phyloP scores from a whole-genome alignment of 306 rosid species.

The Urtica urens region DNA sequence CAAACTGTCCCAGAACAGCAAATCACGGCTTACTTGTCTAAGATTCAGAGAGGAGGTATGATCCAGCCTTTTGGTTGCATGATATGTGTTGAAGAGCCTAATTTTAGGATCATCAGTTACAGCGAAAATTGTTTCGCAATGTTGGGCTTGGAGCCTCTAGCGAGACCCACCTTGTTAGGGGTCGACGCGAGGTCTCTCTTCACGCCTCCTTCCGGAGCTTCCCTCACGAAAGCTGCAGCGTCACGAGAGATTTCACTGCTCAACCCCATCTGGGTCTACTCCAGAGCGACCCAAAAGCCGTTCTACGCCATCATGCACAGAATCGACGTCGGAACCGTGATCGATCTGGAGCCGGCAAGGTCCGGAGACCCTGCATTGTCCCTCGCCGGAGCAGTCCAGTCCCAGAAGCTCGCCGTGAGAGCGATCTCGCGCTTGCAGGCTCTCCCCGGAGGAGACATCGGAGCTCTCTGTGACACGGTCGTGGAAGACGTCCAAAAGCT shows the following conservation, averaged over 20 bases:
- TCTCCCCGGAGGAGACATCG: conserved; percentile 61
- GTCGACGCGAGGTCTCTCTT: conserved; percentile 52
- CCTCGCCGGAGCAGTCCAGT: conserved; percentile 68
- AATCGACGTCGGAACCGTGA: conserved; percentile 69
- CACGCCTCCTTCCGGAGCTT: conserved; percentile 50
- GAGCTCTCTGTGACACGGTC: conserved; percentile 50
- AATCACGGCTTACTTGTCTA: conserved; percentile 40
- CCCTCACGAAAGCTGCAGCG: conserved; percentile 42
- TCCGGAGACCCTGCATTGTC: conserved; percentile 57
- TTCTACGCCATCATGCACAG: conserved; percentile 70
- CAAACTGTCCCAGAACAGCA: conserved; percentile 47
- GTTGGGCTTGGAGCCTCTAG: conserved; percentile 35
- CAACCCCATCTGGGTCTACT: conserved; percentile 62
- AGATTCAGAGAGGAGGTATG: conserved; percentile 66
- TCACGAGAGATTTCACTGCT: conserved; percentile 48
- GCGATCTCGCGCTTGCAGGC: conserved; percentile 82
- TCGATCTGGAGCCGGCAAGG: conserved; percentile 76
- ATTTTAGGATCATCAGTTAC: conserved; percentile 38
- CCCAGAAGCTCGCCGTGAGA: conserved; percentile 67
- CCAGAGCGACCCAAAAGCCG: conserved; percentile 49
- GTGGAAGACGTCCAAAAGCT: conserved; percentile 70
- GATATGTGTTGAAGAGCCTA: conserved; percentile 50
- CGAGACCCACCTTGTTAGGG: conserved; percentile 37
- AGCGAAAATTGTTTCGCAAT: conserved; percentile 60
- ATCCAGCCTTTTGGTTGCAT: conserved; percentile 72